Base-by-base conservation (phyloP, 768 basidiomycete species). In the Leucocoprinus birnbaumii region DNA sequence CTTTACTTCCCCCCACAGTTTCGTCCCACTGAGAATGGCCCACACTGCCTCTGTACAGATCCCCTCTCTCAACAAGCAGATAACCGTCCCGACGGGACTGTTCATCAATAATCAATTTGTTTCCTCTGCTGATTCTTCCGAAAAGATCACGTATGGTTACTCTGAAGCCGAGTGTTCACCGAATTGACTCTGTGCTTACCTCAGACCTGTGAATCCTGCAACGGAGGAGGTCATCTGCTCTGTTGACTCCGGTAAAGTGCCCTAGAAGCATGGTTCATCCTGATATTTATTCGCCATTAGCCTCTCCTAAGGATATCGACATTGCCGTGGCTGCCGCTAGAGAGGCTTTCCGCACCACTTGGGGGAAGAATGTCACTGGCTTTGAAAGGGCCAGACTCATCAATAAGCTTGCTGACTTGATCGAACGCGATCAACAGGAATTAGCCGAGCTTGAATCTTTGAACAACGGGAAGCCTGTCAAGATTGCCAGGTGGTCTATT, bases 101-200 rank as follows among this genome's bases (percentile, higher is more conserved):
- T 98, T 91, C 75, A 94, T 98, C 72, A 86, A 94, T 76, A 92
- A 91, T 66, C 80, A 93, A 65, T 95, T 93, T 63, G 87, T 91
- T 25, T 68, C 83, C n/a, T 90, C 89, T 5, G 76, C 79, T 22
- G 87, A 90, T 62, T 87, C 84, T 27, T 64, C 73, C 13, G 86
- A 88, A 53, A 67, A 76, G 42, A 82, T 92, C 65, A 66, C 80
- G 89, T 90, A 61, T 61, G 83, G 68, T 40, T 31, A 31, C 31
- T 31, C 6, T 11, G 31, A 48, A 7, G 48, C 16, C 13, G 44
- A 22, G 14, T 27, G 8, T 37, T 10, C 26, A 25, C 3, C n/a
- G 37, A 48, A 19, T 31, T 11, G 31, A 11, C 46, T 47, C 46
- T 40, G 21, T 19, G 27, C 35, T 34, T 14, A 40, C 9, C 35